Evolutionary conservation across 2,329 filamentous ascomycete species (phyloP), one percentile per base, ranked within the genome.

Genomic region (Escovopsis sp.): DNA sequence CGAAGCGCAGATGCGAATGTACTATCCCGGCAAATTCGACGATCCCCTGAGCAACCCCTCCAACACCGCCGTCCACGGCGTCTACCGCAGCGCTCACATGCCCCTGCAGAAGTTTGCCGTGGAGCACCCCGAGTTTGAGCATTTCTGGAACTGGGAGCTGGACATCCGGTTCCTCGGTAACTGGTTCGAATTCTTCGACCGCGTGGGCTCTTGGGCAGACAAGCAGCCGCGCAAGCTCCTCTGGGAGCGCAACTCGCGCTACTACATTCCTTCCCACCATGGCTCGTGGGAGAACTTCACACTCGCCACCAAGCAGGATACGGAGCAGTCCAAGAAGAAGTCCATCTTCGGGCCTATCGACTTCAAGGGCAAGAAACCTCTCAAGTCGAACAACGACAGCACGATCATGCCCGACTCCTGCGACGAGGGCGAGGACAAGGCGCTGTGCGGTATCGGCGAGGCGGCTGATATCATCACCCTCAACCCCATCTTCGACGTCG

Each of bases 1-100:
- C 3, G 85, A 91, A 59, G 71, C 76, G 41, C 84, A 89, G 60
- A 89, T 94, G 83, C 70, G 72, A 44, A 69, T 88, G 43, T 78
- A 85, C 59, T 94, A 93, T 55, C 60, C 72, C 46, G 75, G 75
- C 2, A 73, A 76, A 35, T 80, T 87, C n/a, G 79, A 82, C 51
- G 75, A 80, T 37, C 74, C 79, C 1, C 77, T 80, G 52, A 66
- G 71, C 43, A 74, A 75, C 54, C 72, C 71, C 6, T 69, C 67
- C 44, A 62, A 72, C 48, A 68, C 65, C 12, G 71, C 75, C 41
- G 68, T 84, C 26, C 79, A 82, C 39, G 78, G 82, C 3, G 79
- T 85, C 40, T 83, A 83, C 60, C 73, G 82, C 39, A 74, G 72
- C 33, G 68, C 73, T 2, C 75, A 81, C 52, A 66, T 80, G 54